These are phyloP conservation scores for Melaleuca alternifolia DNA, from an alignment of 345 rosid species.

Conservation along the genomic window DNA sequence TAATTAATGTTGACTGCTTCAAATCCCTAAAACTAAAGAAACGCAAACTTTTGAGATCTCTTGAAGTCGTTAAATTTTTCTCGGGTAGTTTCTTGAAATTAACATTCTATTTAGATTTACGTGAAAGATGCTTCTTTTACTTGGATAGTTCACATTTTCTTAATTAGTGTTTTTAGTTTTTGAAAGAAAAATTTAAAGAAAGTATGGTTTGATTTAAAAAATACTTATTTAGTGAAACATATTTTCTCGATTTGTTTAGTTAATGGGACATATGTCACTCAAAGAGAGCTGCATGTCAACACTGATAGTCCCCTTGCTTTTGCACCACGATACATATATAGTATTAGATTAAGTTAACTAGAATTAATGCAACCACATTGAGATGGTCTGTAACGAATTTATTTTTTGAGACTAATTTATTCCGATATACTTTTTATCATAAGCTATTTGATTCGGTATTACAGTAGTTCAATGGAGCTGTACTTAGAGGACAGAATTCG, in stretches of 20 bases:
- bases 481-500: background rate
- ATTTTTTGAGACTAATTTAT: background rate
- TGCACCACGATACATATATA: background rate
- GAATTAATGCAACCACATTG: background rate
- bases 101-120: background rate
- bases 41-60: background rate
- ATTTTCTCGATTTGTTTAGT: background rate
- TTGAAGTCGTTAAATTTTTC: background rate
- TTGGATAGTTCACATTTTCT: background rate
- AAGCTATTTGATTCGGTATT: background rate
- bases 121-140: background rate
- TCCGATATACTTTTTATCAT: background rate
- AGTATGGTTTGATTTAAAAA: background rate
- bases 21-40: background rate
- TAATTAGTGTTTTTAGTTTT: background rate
- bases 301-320: background rate
- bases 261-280: background rate
- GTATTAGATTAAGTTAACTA: background rate
- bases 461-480: fast-evolving
- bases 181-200: background rate
- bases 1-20: background rate
- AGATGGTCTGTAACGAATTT: fast-evolving
- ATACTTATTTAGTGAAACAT: background rate
- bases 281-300: background rate
- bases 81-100: background rate